Base-by-base conservation (phyloP, 176 grass and related monocot species). In the Oryza rufipogon region DNA sequence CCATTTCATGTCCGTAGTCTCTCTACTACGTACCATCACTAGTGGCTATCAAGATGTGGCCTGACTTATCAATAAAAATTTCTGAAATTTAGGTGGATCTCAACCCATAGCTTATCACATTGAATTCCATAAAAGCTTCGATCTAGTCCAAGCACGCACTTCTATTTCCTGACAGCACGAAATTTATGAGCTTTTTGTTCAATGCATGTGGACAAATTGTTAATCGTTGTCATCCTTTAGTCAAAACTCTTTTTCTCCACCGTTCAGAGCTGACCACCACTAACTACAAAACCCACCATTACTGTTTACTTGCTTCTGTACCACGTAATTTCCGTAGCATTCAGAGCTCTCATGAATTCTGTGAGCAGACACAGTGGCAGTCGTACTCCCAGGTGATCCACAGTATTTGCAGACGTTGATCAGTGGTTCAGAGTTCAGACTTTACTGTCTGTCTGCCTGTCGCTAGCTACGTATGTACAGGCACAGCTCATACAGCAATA, bases 41-140 rank as follows among this genome's bases (percentile, higher is more conserved):
- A 16, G 20, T 48, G 12, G 26, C 88, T 83, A 86, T 79, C 78
- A 67, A 83, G 84, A 90, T 65, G 88, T 86, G 74, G 68, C 83
- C 74, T 63, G 60, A 38, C 84, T 86, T 86, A 90, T 90, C 83
- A 83, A 48, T 42, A 48, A 36, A 39, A 26, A 9, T 72, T 68
- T 26, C 61, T 44, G 45, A 49, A 34, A 45, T 79, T 87, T 78
- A 68, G 60, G 67, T 67, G n/a, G 67, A 49, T 73, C 44, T 67
- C 58, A 67, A 48, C 60, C 60, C 22, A 77, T 51, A 20, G 42
- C 86, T 78, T 88, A 83, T 88, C 86, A 73, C 45, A 11, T 73
- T 42, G 67, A 58, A 20, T 70, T 17, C 65, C 14, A 67, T 30
- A 2, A 71, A 77, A 16, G 32, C 44, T 23, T 22, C 58, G n/a